Evolutionary conservation across 495 filamentous ascomycete genomes (phyloP).

Genomic region (Talaromyces proteolyticus): DNA sequence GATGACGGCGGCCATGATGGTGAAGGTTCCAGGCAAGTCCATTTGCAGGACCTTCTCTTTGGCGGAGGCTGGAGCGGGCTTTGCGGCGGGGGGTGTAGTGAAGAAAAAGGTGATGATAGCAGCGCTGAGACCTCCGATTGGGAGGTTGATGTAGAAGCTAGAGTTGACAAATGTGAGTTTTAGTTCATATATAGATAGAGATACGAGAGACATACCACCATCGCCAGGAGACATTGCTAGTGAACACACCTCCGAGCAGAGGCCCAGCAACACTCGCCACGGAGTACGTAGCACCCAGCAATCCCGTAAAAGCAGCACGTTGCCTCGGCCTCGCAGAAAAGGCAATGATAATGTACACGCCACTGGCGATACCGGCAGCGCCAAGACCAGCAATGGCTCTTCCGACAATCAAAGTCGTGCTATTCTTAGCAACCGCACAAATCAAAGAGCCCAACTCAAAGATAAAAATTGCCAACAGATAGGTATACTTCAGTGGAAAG

Average conservation of each 20-base stretch:
- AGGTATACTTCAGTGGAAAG: constrained; percentile 40
- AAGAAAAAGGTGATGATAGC: constrained; percentile 36
- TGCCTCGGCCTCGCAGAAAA: constrained; percentile 23
- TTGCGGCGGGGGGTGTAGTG: constrained; percentile 18
- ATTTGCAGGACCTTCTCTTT: constrained; percentile 28
- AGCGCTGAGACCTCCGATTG: constrained; percentile 35
- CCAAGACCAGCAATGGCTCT: constrained; percentile 27
- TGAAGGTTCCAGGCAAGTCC: constrained; percentile 21
- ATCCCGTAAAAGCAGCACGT: constrained; percentile 27
- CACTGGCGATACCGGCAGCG: constrained; percentile 16
- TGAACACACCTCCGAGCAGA: constrained; percentile 43
- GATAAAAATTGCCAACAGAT: constrained; percentile 54
- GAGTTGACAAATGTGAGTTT: constrained; percentile 1
- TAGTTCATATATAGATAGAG: not conserved
- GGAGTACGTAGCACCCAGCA: constrained; percentile 32
- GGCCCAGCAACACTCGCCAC: constrained; percentile 38
- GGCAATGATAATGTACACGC: constrained; percentile 27
- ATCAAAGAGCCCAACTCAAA: constrained; percentile 66
- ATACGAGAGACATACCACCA: constrained; percentile 29
- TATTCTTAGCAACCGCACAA: constrained; percentile 21
- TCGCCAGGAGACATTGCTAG: constrained; percentile 36
- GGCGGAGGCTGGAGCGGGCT: constrained; percentile 17
- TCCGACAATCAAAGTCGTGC: constrained; percentile 26
- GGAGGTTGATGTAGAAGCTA: constrained; percentile 51
- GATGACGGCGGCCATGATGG: constrained; percentile 21